These are phyloP conservation scores for Ilex aquifolium DNA, from an alignment of 257 asterid species.

Conservation along the genomic window DNA sequence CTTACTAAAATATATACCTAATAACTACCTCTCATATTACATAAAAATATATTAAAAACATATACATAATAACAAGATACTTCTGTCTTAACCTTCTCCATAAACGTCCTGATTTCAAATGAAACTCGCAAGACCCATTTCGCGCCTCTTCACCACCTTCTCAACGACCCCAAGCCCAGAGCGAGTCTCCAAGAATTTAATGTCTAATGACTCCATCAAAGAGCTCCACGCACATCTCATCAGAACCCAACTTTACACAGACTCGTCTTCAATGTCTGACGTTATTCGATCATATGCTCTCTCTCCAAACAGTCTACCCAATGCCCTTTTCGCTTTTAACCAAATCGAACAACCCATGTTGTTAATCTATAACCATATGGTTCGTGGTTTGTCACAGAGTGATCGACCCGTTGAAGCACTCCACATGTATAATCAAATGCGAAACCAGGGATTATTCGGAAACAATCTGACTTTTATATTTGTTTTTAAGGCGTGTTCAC, in stretches of 20 bases:
- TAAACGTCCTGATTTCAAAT: not conserved
- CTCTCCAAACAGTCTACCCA: conserved; percentile 13
- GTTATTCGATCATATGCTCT: conserved; percentile 22
- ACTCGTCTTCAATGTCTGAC: conserved; percentile 17
- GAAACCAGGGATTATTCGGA: conserved; percentile 23
- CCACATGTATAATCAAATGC: conserved; percentile 30
- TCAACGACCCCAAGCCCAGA: conserved; percentile 6
- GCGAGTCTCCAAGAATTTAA: not conserved
- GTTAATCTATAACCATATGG: conserved; percentile 25
- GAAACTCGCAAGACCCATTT: conserved; percentile 18
- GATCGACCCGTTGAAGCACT: conserved; percentile 21
- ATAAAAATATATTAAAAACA: too few relatives aligned
- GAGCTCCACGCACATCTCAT: conserved; percentile 28
- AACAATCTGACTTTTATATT: conserved; percentile 30
- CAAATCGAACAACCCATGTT: conserved; percentile 22
- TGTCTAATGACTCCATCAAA: conserved; percentile 13
- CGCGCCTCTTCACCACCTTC: conserved; percentile 13
- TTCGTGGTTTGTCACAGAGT: conserved; percentile 20
- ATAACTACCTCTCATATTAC: too few relatives aligned
- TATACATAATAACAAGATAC: too few relatives aligned
- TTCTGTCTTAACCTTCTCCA: too few relatives aligned
- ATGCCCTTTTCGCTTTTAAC: conserved; percentile 26
- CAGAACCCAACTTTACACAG: conserved; percentile 21
- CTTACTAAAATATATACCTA: too few relatives aligned
- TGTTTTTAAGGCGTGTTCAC: conserved; percentile 20